Conservation (phyloP, 495 filamentous ascomycete species). For the Penicillium chermesinum region DNA sequence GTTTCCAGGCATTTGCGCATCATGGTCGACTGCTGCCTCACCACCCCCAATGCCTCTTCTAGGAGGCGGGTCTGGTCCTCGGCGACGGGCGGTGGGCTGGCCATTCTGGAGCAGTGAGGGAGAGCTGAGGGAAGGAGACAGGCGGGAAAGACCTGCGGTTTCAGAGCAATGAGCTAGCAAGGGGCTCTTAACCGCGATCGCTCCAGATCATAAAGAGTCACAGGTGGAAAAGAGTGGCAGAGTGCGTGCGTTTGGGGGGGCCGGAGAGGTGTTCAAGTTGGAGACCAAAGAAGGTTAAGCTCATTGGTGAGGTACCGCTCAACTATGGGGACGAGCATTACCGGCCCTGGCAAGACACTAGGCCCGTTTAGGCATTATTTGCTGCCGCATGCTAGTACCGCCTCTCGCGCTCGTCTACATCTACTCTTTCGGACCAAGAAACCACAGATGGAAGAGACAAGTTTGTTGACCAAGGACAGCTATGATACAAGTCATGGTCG, state of each 20-base stretch:
- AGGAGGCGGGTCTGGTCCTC: constrained; percentile 93
- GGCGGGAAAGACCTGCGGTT: constrained; percentile 30
- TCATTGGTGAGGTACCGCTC: background rate
- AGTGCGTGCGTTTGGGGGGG: constrained; percentile 1
- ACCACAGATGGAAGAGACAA: too few species aligned
- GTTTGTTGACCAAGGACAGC: too few species aligned
- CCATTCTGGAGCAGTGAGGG: constrained; percentile 37
- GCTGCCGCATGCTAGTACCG: too few species aligned
- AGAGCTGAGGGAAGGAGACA: constrained; percentile 19
- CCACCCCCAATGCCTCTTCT: constrained; percentile 92
- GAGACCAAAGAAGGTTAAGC: background rate
- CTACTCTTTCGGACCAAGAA: too few species aligned
- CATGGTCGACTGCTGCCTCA: constrained; percentile 89
- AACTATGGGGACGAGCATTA: constrained; percentile 3
- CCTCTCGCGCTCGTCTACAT: too few species aligned
- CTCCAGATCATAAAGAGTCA: constrained; percentile 10
- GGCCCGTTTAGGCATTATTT: too few species aligned
- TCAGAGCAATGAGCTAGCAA: constrained; percentile 17
- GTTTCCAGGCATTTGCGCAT: constrained; percentile 98
- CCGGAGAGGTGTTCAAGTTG: constrained; percentile 3
- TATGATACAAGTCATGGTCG: constrained; percentile 1
- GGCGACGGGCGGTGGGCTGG: constrained; percentile 59
- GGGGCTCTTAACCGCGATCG: constrained; percentile 3
- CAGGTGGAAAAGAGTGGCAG: background rate
- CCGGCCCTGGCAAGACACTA: too few species aligned